phyloP scores from a whole-genome alignment of 208 protist genomes.

The Leishmania guyanensis region DNA sequence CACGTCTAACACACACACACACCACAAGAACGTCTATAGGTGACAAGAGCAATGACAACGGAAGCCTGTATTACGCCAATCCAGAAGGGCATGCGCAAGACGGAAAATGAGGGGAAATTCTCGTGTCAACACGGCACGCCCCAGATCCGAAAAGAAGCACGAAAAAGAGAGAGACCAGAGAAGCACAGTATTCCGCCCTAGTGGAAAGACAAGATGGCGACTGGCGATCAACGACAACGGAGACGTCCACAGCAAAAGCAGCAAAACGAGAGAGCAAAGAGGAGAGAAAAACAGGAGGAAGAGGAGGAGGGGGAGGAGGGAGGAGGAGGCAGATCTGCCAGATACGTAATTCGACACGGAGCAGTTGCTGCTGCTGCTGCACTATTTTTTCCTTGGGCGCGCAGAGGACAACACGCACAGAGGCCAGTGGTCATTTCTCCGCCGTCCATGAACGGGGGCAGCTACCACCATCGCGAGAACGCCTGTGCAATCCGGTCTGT shows the following conservation, averaged over 20 bases:
- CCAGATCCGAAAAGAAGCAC: neutral
- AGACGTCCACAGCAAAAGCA: neutral
- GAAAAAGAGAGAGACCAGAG: constrained; percentile 7
- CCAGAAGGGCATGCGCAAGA: neutral
- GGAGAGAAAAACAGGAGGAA: neutral
- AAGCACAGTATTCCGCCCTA: neutral
- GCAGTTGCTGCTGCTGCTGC: neutral
- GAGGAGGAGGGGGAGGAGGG: neutral
- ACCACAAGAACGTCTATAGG: neutral
- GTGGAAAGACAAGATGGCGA: no score
- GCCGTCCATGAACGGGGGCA: neutral
- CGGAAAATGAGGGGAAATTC: neutral
- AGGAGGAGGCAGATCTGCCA: neutral
- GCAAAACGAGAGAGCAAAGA: neutral
- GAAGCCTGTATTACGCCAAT: neutral
- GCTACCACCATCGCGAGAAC: constrained; percentile 77
- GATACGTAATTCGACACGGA: neutral
- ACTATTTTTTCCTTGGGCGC: neutral
- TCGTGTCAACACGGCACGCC: neutral
- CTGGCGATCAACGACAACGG: neutral
- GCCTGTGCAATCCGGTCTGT: constrained; percentile 53
- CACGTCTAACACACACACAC: neutral
- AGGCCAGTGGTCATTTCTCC: neutral
- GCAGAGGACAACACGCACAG: neutral
- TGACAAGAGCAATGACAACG: neutral